phyloP scores from a whole-genome alignment of 2,329 filamentous ascomycete species.

The Colletotrichum sp. region DNA sequence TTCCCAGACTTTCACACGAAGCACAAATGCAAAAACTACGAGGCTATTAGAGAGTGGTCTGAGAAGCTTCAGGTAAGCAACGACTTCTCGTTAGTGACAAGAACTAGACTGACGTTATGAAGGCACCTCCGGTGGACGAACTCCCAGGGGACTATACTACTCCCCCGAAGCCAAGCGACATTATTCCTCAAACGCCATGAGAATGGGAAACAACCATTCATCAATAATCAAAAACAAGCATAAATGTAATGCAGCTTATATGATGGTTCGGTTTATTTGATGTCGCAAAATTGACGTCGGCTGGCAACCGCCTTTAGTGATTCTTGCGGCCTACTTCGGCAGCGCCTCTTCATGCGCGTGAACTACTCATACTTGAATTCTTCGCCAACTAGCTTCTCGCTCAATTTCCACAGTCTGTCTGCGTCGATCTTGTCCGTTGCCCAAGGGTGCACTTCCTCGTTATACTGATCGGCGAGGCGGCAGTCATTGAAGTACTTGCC shows the following conservation, averaged over 20 bases:
- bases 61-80: constrained; percentile 50
- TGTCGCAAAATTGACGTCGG: too few relatives aligned
- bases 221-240: background rate
- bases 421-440: constrained; percentile 30
- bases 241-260: too few relatives aligned
- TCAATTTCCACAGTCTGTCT: constrained; percentile 36
- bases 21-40: constrained; percentile 64
- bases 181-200: constrained; percentile 1
- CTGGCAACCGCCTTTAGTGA: background rate
- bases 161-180: background rate
- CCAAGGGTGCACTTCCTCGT: constrained; percentile 31
- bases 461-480: constrained; percentile 27
- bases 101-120: background rate
- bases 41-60: constrained; percentile 58
- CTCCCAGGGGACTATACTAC: constrained; percentile 1
- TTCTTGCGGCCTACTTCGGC: background rate
- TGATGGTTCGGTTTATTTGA: too few relatives aligned
- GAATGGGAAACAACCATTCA: background rate
- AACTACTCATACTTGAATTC: constrained; percentile 28
- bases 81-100: background rate
- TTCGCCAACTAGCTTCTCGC: constrained; percentile 36
- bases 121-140: constrained; percentile 6
- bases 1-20: constrained; percentile 68
- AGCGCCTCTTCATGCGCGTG: background rate
- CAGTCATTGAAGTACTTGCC: constrained; percentile 34